Conservation (phyloP, 345 rosid species). For the Anacardium occidentale region DNA sequence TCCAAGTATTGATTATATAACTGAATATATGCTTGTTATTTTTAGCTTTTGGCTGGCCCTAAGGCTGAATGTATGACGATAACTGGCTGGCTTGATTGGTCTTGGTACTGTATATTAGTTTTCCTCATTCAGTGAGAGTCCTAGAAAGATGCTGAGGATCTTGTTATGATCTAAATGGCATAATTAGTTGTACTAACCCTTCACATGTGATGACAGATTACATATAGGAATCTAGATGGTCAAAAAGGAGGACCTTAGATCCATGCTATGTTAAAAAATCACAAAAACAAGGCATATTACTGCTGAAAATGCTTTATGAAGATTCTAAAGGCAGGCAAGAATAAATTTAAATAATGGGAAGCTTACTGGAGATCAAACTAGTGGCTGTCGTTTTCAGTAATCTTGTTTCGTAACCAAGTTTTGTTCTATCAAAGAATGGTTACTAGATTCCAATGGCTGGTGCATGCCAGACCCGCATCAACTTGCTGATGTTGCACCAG, state of each 20-base stretch:
- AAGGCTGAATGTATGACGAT: neutral
- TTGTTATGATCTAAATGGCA: neutral
- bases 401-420: slow-evolving; percentile 4
- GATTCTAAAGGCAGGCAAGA: slow-evolving; percentile 23
- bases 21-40: too few relatives aligned
- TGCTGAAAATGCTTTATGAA: slow-evolving; percentile 10
- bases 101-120: neutral
- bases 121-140: neutral
- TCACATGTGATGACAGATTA: slow-evolving; percentile 10
- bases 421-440: slow-evolving; percentile 6
- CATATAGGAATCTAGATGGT: slow-evolving; percentile 19
- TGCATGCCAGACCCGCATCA: slow-evolving; percentile 19
- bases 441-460: slow-evolving; percentile 23
- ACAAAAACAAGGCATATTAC: slow-evolving; percentile 21
- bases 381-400: slow-evolving; percentile 21
- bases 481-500: slow-evolving; percentile 12
- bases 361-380: slow-evolving; percentile 10
- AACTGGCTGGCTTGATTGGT: neutral
- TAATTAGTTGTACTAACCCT: slow-evolving; percentile 11
- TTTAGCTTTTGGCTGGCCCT: neutral
- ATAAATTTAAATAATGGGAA: slow-evolving; percentile 3
- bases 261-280: neutral
- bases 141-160: neutral
- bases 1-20: too few relatives aligned
- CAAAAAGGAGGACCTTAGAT: slow-evolving; percentile 14